These are phyloP conservation scores for Stemphylium lycopersici DNA, from an alignment of 2,329 filamentous ascomycete genomes.

Conservation along the genomic window DNA sequence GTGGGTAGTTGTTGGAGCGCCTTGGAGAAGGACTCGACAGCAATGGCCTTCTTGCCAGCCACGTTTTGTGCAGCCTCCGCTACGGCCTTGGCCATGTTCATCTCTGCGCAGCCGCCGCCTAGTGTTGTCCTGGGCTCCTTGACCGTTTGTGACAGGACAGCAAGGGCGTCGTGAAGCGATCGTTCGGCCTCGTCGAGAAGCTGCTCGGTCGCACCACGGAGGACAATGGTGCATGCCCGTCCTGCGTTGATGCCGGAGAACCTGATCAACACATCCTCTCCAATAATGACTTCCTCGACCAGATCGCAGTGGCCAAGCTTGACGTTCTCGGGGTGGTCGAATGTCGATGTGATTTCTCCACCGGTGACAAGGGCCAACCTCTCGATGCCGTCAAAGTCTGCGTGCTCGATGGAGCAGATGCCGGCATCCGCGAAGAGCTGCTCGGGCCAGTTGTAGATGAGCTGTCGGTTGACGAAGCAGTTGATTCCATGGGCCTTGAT, in stretches of 20 bases:
- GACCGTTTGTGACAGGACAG: slow-evolving; percentile 95
- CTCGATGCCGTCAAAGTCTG: slow-evolving; percentile 98
- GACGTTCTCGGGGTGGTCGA: slow-evolving; percentile 96
- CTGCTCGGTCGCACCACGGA: slow-evolving; percentile 95
- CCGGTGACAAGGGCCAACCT: slow-evolving; percentile 92
- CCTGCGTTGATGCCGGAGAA: slow-evolving; percentile 96
- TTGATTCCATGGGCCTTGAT: slow-evolving; percentile 99
- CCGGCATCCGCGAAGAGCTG: slow-evolving; percentile 97
- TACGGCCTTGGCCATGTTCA: slow-evolving; percentile 98
- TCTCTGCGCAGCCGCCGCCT: slow-evolving; percentile 95
- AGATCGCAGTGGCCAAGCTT: slow-evolving; percentile 94
- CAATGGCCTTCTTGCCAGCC: slow-evolving; percentile 94
- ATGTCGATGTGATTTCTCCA: slow-evolving; percentile 95
- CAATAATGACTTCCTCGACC: slow-evolving; percentile 98
- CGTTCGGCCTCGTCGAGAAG: slow-evolving; percentile 96
- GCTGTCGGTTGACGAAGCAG: slow-evolving; percentile 98
- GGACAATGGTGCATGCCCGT: slow-evolving; percentile 93
- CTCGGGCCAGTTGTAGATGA: slow-evolving; percentile 99
- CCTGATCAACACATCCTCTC: slow-evolving; percentile 95
- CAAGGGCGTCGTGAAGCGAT: slow-evolving; percentile 92
- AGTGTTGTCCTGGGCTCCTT: slow-evolving; percentile 92
- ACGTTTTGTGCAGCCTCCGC: slow-evolving; percentile 92
- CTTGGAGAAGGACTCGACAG: slow-evolving; percentile 85
- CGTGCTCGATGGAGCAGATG: slow-evolving; percentile 98
- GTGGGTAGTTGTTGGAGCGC: slow-evolving; percentile 93